Base-by-base conservation (phyloP, 306 rosid genomes). In the Glycine soja region DNA sequence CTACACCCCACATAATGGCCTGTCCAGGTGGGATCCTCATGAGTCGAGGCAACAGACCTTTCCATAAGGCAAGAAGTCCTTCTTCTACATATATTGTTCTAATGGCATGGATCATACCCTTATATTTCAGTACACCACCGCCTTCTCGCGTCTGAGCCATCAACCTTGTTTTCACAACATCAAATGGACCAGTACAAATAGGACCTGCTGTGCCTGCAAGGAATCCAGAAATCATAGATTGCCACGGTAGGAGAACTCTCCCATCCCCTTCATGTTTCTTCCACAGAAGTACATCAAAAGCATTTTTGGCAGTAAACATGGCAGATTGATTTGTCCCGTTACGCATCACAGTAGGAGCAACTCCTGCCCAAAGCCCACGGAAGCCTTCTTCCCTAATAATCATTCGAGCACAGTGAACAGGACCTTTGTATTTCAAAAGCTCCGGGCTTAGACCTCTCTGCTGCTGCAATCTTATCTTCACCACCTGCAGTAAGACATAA, bases 11-110 rank as follows among this genome's bases (percentile, higher is more conserved):
- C 98, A 95, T 79, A 54, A 95, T 95, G 81, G 99, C 98, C 83
- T 95, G 99, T 47, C 99, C 98, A 59, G 99, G 99, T 15, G 98
- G 99, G 70, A 93, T 95, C 86, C 99, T 87, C 99, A 95, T 95
- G 61, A 95, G 97, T 83, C 98, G 86, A 0, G 98, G 99, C 64
- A 95, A 62, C 67, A 95, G 88, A 75, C 99, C 99, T 87, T 86
- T 95, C 99, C 99, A 93, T 71, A 95, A 79, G 70, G 99, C 88
- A 46, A 18, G 82, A 54, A 93, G 89, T 72, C 99, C 99, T 90
- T 95, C 99, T 81, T 95, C 99, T 0, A 90, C 81, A 70, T 91
- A 84, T 85, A 93, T 93, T 14, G 97, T 92, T 83, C 89, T 82
- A 71, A 95, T 92, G 38, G 95, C 94, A 81, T 95, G 97, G 81